Percentiles rank a stretch among this genome's conserved stretches.
Evolutionary conservation across 2,329 filamentous ascomycete species (phyloP).

Genomic region (Colletotrichum spinosum): DNA sequence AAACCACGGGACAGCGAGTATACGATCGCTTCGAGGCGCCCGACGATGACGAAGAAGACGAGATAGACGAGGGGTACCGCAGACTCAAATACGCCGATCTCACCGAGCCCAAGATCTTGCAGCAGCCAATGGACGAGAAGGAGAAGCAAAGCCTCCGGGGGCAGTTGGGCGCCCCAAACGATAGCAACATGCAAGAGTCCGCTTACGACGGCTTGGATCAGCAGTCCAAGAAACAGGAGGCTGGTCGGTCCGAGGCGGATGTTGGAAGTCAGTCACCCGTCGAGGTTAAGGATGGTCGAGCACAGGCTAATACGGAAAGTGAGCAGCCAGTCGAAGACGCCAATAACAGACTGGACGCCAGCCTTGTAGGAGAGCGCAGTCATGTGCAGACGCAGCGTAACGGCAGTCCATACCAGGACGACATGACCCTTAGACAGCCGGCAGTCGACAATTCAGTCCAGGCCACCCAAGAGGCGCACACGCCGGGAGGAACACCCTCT

Average conservation of each 20-base stretch:
- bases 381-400: background rate
- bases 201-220: slow-evolving; percentile 27
- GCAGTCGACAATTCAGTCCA: background rate
- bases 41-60: slow-evolving; percentile 69
- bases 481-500: slow-evolving; percentile 11
- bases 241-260: slow-evolving; percentile 38
- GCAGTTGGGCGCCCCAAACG: slow-evolving; percentile 34
- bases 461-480: slow-evolving; percentile 31
- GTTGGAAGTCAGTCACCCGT: slow-evolving; percentile 44
- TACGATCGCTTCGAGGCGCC: slow-evolving; percentile 85
- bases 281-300: slow-evolving; percentile 38
- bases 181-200: slow-evolving; percentile 42
- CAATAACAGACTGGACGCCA: background rate
- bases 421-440: too few relatives aligned
- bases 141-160: slow-evolving; percentile 40
- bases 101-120: slow-evolving; percentile 75
- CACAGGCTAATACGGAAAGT: slow-evolving; percentile 29
- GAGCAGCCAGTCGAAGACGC: slow-evolving; percentile 15
- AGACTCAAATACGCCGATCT: slow-evolving; percentile 71
- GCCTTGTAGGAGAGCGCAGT: background rate
- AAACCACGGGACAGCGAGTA: slow-evolving; percentile 75
- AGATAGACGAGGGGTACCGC: slow-evolving; percentile 70
- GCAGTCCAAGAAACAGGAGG: slow-evolving; percentile 1
- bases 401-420: too few relatives aligned
- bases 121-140: slow-evolving; percentile 45